A percentile compares a stretch with the other conserved stretches of the same genome.
Evolutionary conservation across 345 rosid genomes (phyloP).

Genomic region (Camelina hispida): DNA sequence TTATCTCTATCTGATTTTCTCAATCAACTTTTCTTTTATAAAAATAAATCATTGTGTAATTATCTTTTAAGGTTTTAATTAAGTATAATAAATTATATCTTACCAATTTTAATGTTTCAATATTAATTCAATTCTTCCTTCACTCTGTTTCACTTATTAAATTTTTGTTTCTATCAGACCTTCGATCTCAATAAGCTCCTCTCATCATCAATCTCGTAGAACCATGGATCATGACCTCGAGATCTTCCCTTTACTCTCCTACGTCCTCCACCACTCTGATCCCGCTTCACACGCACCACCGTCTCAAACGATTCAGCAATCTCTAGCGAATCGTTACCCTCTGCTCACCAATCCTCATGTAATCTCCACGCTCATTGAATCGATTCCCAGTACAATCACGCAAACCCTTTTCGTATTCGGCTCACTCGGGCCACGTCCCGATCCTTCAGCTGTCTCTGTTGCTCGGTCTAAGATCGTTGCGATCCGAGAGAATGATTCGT

Average conservation of each 20-base stretch:
- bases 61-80: too few species aligned
- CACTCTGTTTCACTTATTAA: not conserved
- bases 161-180: not conserved
- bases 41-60: too few species aligned
- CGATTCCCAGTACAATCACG: constrained; percentile 57
- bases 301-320: constrained; percentile 45
- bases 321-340: constrained; percentile 51
- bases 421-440: constrained; percentile 77
- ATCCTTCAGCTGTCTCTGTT: constrained; percentile 58
- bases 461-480: constrained; percentile 67
- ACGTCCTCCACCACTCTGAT: constrained; percentile 56
- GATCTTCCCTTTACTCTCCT: constrained; percentile 66
- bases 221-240: constrained; percentile 62
- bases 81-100: too few species aligned
- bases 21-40: too few species aligned
- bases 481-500: constrained; percentile 51
- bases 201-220: constrained; percentile 1
- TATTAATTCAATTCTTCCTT: not conserved
- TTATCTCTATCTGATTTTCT: too few species aligned
- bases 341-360: constrained; percentile 57
- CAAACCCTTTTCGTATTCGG: constrained; percentile 63
- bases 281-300: constrained; percentile 53
- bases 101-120: too few species aligned
- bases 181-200: not conserved
- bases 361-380: constrained; percentile 55